These are phyloP conservation scores for Metarhizium guizhouense DNA, from an alignment of 2,329 filamentous ascomycete species.

Conservation along the genomic window DNA sequence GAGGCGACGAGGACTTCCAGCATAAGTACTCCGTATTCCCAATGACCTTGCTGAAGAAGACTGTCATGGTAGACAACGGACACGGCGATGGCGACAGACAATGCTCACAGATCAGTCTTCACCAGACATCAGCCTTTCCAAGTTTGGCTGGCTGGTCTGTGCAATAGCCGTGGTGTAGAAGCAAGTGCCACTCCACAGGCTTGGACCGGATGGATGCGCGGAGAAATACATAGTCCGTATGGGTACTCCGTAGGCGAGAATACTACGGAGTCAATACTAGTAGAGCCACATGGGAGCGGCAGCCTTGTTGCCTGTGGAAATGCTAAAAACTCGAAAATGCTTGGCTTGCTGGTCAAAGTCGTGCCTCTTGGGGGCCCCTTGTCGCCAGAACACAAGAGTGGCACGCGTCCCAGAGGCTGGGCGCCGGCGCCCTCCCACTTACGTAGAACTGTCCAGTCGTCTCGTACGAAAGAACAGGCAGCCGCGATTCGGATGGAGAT, in stretches of 20 bases:
- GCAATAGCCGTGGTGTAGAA: no score
- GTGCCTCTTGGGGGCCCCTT: background rate
- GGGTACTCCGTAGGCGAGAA: background rate
- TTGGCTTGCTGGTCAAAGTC: background rate
- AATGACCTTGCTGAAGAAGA: no score
- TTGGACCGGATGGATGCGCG: no score
- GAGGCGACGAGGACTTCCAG: background rate
- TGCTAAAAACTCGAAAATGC: background rate
- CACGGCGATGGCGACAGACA: background rate
- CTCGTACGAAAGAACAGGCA: constrained; percentile 6
- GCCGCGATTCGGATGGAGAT: constrained; percentile 3
- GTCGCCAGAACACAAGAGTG: no score
- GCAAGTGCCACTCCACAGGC: no score
- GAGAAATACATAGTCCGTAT: no score
- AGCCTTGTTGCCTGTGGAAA: background rate
- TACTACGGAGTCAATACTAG: background rate
- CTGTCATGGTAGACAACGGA: background rate
- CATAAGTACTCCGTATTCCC: no score
- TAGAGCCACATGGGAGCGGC: background rate
- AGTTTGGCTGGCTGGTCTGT: no score
- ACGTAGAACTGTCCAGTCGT: background rate
- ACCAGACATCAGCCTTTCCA: background rate
- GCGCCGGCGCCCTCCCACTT: background rate
- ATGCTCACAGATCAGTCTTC: background rate
- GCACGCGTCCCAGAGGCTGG: no score